Evolutionary conservation across 768 basidiomycete species (phyloP).

Genomic region (Tephrocybe sp.): DNA sequence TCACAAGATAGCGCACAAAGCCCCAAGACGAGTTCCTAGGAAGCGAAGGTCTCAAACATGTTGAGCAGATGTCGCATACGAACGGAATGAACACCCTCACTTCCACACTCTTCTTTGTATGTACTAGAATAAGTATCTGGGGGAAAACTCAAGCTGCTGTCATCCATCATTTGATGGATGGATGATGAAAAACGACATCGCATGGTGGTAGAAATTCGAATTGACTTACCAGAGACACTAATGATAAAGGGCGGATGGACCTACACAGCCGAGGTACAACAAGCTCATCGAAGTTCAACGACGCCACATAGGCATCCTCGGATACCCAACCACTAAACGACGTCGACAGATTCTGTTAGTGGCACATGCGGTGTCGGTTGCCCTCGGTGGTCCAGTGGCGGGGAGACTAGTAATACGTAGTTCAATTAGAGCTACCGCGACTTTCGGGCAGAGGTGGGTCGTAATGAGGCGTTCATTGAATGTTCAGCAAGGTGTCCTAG

Average conservation of each 20-base stretch:
- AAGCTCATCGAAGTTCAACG: background rate
- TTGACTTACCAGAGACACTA: too few relatives aligned
- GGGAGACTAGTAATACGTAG: conserved; percentile 4
- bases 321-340: background rate
- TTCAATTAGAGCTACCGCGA: background rate
- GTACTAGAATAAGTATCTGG: too few relatives aligned
- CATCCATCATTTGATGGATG: too few relatives aligned
- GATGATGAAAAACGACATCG: too few relatives aligned
- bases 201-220: too few relatives aligned
- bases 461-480: background rate
- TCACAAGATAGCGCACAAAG: background rate
- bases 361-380: background rate
- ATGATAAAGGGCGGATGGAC: too few relatives aligned
- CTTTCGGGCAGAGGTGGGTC: conserved; percentile 7
- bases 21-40: background rate
- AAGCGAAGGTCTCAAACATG: background rate
- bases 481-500: too few relatives aligned
- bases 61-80: too few relatives aligned
- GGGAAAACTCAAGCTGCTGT: too few relatives aligned
- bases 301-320: background rate
- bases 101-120: too few relatives aligned
- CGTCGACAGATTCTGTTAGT: background rate
- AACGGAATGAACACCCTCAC: too few relatives aligned
- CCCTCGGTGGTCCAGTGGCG: background rate
- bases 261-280: background rate